Conservation (phyloP, 2,329 filamentous ascomycete species). For the Trichophyton schoenleinii region DNA sequence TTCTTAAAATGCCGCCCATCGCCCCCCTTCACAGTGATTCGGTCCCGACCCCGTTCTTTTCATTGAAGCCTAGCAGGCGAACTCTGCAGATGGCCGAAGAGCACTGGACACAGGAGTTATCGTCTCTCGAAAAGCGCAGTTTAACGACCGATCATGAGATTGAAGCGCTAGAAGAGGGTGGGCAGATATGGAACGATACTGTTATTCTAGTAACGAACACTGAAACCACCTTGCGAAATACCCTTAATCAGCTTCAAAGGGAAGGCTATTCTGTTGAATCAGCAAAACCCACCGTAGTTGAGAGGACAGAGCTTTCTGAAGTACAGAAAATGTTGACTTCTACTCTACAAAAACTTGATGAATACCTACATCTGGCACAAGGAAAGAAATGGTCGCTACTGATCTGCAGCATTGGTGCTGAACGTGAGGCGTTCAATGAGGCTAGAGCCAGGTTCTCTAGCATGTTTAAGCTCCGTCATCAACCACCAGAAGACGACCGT, state of each 20-base stretch:
- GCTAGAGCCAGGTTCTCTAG: conserved; percentile 26
- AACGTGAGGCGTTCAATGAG: conserved; percentile 43
- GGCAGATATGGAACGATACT: conserved; percentile 45
- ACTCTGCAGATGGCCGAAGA: conserved; percentile 49
- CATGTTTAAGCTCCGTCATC: conserved; percentile 19
- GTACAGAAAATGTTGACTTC: conserved; percentile 36
- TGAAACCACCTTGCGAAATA: conserved; percentile 32
- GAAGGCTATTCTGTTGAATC: conserved; percentile 8
- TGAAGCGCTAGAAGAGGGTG: conserved; percentile 46
- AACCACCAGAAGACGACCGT: conserved; percentile 13
- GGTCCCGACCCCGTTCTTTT: conserved; percentile 33
- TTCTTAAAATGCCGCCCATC: conserved; percentile 38
- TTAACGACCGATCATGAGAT: conserved; percentile 41
- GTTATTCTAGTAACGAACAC: conserved; percentile 41
- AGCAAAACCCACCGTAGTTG: neutral
- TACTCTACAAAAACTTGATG: conserved; percentile 37
- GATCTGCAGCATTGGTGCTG: conserved; percentile 49
- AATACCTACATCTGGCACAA: conserved; percentile 40
- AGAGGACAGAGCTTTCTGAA: conserved; percentile 8
- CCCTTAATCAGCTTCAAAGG: conserved; percentile 24
- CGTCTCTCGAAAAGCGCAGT: conserved; percentile 32
- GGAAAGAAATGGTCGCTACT: conserved; percentile 48
- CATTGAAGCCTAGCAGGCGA: conserved; percentile 43
- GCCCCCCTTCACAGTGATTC: conserved; percentile 24
- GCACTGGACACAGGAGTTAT: conserved; percentile 42